phyloP scores from a whole-genome alignment of 305 asterid species.

The Fraxinus latifolia region DNA sequence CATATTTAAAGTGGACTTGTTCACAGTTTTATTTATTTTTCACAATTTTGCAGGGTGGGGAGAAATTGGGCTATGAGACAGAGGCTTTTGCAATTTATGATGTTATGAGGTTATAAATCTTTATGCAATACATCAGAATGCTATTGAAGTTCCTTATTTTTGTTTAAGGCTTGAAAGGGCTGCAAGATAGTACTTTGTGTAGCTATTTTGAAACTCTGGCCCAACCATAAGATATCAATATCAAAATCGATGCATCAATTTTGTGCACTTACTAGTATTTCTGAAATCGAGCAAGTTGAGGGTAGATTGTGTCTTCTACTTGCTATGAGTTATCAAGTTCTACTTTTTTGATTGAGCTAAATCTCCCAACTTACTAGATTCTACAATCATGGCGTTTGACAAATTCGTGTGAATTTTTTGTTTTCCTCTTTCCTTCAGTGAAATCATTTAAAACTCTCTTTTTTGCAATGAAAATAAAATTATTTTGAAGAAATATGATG shows the following conservation, averaged over 20 bases:
- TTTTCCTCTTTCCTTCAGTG: not conserved
- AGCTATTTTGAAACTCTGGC: slow-evolving; percentile 16
- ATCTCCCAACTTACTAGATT: not conserved
- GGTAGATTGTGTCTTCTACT: not conserved
- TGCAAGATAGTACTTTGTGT: not conserved
- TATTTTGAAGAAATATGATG: slow-evolving; percentile 17
- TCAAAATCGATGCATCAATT: too few relatives aligned
- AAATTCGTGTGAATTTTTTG: not conserved
- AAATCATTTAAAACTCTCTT: not conserved
- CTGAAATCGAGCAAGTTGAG: not conserved
- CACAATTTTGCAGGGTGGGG: slow-evolving; percentile 63
- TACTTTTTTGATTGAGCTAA: not conserved
- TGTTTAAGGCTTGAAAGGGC: not conserved
- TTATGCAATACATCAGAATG: slow-evolving; percentile 9
- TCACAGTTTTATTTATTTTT: not conserved
- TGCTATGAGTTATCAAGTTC: not conserved
- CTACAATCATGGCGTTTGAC: not conserved
- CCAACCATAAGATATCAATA: not conserved
- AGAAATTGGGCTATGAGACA: slow-evolving; percentile 85
- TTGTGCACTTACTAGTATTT: not conserved
- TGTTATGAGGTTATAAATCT: slow-evolving; percentile 64
- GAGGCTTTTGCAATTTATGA: slow-evolving; percentile 95
- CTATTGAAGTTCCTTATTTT: not conserved
- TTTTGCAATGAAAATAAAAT: not conserved
- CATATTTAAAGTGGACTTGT: not conserved